Percentiles rank a stretch among this genome's conserved stretches.
Conservation (phyloP, 2,329 filamentous ascomycete species). For the Ploettnerulaceae sp. region DNA sequence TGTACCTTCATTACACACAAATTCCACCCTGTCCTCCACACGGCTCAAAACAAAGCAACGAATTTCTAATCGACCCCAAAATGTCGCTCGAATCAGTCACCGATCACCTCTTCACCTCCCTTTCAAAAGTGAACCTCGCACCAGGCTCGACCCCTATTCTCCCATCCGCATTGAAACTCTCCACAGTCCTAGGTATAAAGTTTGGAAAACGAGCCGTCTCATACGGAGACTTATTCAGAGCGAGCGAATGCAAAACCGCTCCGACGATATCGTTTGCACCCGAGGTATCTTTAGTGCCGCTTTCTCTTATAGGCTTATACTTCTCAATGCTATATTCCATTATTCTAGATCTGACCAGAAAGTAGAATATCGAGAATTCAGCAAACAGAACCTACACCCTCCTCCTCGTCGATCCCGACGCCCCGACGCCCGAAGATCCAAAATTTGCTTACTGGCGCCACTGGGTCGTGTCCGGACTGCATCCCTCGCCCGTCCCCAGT, state of each 20-base stretch:
- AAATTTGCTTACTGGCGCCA: slow-evolving; percentile 10
- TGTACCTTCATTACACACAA: no score
- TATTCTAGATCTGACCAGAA: background rate
- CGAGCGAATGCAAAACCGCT: slow-evolving; percentile 2
- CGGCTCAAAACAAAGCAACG: no score
- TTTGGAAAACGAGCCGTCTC: slow-evolving; percentile 3
- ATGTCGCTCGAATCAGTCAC: no score
- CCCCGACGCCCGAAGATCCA: slow-evolving; percentile 9
- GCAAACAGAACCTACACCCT: slow-evolving; percentile 1
- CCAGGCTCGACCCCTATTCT: slow-evolving; percentile 7
- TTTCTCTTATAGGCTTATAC: no score
- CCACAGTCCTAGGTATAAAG: slow-evolving; percentile 1
- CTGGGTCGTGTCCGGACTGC: slow-evolving; percentile 6
- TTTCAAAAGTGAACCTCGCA: slow-evolving; percentile 2
- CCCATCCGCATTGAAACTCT: slow-evolving; percentile 2
- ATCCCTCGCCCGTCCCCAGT: background rate
- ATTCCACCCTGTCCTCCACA: no score
- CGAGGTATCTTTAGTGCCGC: background rate
- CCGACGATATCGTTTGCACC: slow-evolving; percentile 2
- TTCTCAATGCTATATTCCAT: no score
- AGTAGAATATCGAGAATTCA: background rate
- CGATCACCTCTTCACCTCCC: slow-evolving; percentile 2
- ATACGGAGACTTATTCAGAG: slow-evolving; percentile 2
- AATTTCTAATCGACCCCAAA: no score
- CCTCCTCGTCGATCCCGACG: slow-evolving; percentile 8